Base-by-base conservation (phyloP, 2,329 filamentous ascomycete genomes). In the Pseudogymnoascus sp. region DNA sequence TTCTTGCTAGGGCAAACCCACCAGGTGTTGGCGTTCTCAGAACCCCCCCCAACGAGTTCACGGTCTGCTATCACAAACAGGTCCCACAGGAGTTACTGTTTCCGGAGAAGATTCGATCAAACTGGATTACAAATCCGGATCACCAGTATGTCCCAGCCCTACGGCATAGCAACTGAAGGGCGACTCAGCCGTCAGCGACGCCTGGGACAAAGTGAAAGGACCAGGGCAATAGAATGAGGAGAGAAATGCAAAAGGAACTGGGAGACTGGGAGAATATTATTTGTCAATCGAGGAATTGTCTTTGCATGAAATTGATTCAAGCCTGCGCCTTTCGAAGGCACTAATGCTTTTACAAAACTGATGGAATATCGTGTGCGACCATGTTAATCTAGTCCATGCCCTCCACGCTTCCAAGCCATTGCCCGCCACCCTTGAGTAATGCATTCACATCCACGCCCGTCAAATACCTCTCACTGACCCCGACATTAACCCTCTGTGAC, bases 381-480 rank as follows among this genome's bases (percentile, higher is more conserved):
- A 34, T 56, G 9, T 28, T 56, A 34, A 21, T 56, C 28, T 56
- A 56, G 5, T 56, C 49, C 49, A 74, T 72, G 0, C 70, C 71
- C 60, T 73, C 71, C 16, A 74, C 67, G 53, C 69, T 68, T 7
- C 73, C 73, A 4, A 74, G 61, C 62, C 73, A 74, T 16, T 73
- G 84, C 1, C 87, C 84, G 40, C 80, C 82, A n/a, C 84, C 85
- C 63, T 78, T 80, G 63, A 88, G 69, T 71, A 96, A 74, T 69
- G 91, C 82, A 61, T 88, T 88, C 5, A 96, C 80, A 77, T 97
- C 89, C n/a, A 96, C 84, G n/a, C 84, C 80, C 0, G 91, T 90
- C 65, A 97, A 79, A 75, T 97, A 97, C 70, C 82, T 84, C 77
- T 93, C 91, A 71, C 90, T 96, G 25, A 96, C 90, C 5, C 93